Base-by-base conservation (phyloP, 768 basidiomycete genomes). In the Porphyrellus cyaneotinctus region DNA sequence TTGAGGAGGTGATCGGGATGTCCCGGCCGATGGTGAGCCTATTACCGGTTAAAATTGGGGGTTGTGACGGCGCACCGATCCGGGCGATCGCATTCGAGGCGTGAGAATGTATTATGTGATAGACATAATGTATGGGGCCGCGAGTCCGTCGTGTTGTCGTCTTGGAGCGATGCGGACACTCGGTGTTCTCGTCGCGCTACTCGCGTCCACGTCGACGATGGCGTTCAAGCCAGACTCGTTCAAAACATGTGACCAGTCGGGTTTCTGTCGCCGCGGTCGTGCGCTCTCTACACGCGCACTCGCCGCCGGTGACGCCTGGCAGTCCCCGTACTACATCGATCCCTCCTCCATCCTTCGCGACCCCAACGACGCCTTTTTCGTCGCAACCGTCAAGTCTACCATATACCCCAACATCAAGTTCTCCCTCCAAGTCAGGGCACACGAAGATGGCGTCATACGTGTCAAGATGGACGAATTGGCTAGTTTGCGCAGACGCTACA, bases 181-280 rank as follows among this genome's bases (percentile, higher is more conserved):
- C 18, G 52, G 53, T 30, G 31, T 68, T n/a, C 46, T 77, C 49
- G 63, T 76, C 44, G 62, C 69, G 41, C 61, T 74, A 17, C 58
- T 65, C 24, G 58, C 54, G 32, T 57, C 70, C 6, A 69, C 71
- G 15, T 53, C 66, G 17, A 66, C 75, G 2, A 60, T 78, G 26
- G 82, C 86, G 32, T 82, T 90, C 71, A 90, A 90, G 73, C 73
- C 77, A 18, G 79, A 87, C 53, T 92, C 97, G 71, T 99, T 95
- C 79, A 97, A 97, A 71, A 91, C 84, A 52, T 98, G 97, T 65
- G 78, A 79, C n/a, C 91, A 98, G 70, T 82, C 92, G 0, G 94
- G 90, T 18, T 98, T 99, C 72, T 98, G 97, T 75, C 82, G 91
- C n/a, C 73, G 87, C 41, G 92, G 94, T 47, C 84, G 95, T 43